phyloP scores from a whole-genome alignment of 345 rosid genomes.

The Cardiospermum halicacabum region DNA sequence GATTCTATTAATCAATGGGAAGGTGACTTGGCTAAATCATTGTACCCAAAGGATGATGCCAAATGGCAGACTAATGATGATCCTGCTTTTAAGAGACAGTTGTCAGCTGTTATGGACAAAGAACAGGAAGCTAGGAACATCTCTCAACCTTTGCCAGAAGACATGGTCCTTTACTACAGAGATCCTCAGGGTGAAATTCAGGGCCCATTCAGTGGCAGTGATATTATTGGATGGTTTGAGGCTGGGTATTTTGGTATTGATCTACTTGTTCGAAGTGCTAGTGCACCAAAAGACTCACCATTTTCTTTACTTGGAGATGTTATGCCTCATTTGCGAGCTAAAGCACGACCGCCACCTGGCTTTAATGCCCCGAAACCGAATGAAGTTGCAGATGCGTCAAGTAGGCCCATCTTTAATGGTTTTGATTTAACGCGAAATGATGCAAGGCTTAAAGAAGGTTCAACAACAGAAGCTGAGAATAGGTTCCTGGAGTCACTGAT shows the following conservation, averaged over 20 bases:
- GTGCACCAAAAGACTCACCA: slow-evolving; percentile 66
- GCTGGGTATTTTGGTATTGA: slow-evolving; percentile 96
- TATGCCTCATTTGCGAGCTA: slow-evolving; percentile 95
- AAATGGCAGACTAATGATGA: slow-evolving; percentile 54
- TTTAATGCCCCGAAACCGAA: slow-evolving; percentile 65
- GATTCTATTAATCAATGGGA: slow-evolving; percentile 42
- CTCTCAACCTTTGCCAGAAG: slow-evolving; percentile 62
- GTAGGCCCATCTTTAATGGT: slow-evolving; percentile 40
- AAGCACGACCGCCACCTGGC: slow-evolving; percentile 98
- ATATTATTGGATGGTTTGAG: slow-evolving; percentile 97
- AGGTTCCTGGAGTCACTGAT: slow-evolving; percentile 91
- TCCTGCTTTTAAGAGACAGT: slow-evolving; percentile 51
- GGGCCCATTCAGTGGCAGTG: slow-evolving; percentile 88
- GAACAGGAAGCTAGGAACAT: slow-evolving; percentile 68
- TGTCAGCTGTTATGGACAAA: slow-evolving; percentile 54
- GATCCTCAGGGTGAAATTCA: slow-evolving; percentile 95
- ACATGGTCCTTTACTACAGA: slow-evolving; percentile 64
- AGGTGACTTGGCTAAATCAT: slow-evolving; percentile 32
- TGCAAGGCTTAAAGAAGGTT: slow-evolving; percentile 44
- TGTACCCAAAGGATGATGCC: slow-evolving; percentile 48
- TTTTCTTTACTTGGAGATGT: slow-evolving; percentile 84
- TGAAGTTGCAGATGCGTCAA: slow-evolving; percentile 47
- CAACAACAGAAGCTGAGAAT: slow-evolving; percentile 79
- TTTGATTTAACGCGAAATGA: slow-evolving; percentile 55
- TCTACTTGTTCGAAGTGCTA: slow-evolving; percentile 64